A percentile compares a stretch with the other conserved stretches of the same genome.
Evolutionary conservation across 2,329 filamentous ascomycete species (phyloP).

Genomic region (Cercospora sesami): DNA sequence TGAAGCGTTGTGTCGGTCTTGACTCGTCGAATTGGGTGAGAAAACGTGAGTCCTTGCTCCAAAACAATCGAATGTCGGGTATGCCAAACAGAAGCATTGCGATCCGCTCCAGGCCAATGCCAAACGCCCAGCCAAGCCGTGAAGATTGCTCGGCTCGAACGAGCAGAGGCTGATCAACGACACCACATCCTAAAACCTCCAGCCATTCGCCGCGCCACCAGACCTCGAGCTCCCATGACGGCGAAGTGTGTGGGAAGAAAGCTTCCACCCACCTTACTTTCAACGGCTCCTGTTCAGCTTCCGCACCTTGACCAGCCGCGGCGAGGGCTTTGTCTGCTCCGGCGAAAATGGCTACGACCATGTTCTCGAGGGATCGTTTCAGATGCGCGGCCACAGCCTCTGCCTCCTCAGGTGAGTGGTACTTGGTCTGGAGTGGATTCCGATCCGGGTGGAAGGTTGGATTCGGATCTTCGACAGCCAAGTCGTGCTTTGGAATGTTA

Average conservation of each 20-base stretch:
- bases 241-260: constrained; percentile 95
- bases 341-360: constrained; percentile 86
- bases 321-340: constrained; percentile 67
- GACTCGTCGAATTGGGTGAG: constrained; percentile 70
- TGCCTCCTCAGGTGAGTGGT: constrained; percentile 73
- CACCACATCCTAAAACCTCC: constrained; percentile 89
- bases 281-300: constrained; percentile 64
- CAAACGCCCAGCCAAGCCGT: constrained; percentile 91
- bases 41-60: constrained; percentile 83
- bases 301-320: constrained; percentile 41
- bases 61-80: constrained; percentile 94
- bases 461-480: constrained; percentile 81
- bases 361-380: constrained; percentile 82
- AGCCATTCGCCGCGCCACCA: constrained; percentile 95
- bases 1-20: constrained; percentile 63
- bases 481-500: constrained; percentile 68
- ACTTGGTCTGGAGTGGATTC: constrained; percentile 75
- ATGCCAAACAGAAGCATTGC: constrained; percentile 98
- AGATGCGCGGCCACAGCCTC: constrained; percentile 81
- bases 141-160: constrained; percentile 72
- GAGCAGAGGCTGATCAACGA: constrained; percentile 80
- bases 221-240: constrained; percentile 94
- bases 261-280: constrained; percentile 93
- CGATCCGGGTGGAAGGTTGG: constrained; percentile 72
- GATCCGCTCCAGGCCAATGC: constrained; percentile 88